Conservation (phyloP, 2,329 filamentous ascomycete species). For the Beauveria scarabaeidicola region DNA sequence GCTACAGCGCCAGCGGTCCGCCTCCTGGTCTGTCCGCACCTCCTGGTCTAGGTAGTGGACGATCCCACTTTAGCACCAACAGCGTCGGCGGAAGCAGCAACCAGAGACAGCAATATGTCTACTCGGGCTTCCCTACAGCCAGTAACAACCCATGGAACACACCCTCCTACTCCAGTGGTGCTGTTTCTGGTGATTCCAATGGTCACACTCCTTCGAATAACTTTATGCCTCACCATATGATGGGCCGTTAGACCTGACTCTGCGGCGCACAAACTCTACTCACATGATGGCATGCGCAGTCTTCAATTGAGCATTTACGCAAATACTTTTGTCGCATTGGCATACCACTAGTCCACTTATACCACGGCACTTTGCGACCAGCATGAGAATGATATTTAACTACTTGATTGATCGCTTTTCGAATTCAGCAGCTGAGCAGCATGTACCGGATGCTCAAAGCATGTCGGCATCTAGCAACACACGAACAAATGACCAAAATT, state of each 20-base stretch:
- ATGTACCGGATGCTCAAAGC: not conserved
- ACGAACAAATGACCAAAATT: not conserved
- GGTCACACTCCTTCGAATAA: not conserved
- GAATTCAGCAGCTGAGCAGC: not conserved
- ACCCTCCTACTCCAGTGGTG: slow-evolving; percentile 16
- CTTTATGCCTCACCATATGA: slow-evolving; percentile 11
- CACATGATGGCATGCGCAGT: not conserved
- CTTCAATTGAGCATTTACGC: not conserved
- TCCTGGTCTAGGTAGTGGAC: slow-evolving; percentile 50
- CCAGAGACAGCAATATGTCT: not conserved
- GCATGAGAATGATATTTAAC: not conserved
- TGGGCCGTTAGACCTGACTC: slow-evolving; percentile 8
- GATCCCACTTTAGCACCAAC: slow-evolving; percentile 10
- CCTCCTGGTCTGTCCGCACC: slow-evolving; percentile 74
- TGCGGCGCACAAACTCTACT: not conserved
- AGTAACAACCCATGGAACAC: slow-evolving; percentile 19
- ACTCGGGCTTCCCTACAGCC: slow-evolving; percentile 15
- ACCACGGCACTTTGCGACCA: not conserved
- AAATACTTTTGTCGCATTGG: not conserved
- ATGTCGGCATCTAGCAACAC: not conserved
- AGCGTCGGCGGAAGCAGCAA: not conserved
- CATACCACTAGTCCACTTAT: not conserved
- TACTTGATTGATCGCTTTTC: not conserved
- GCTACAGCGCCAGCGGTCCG: slow-evolving; percentile 65
- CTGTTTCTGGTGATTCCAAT: not conserved